These are phyloP conservation scores for Rubroboletus pulcherrimus DNA, from an alignment of 768 basidiomycete genomes.

Conservation along the genomic window DNA sequence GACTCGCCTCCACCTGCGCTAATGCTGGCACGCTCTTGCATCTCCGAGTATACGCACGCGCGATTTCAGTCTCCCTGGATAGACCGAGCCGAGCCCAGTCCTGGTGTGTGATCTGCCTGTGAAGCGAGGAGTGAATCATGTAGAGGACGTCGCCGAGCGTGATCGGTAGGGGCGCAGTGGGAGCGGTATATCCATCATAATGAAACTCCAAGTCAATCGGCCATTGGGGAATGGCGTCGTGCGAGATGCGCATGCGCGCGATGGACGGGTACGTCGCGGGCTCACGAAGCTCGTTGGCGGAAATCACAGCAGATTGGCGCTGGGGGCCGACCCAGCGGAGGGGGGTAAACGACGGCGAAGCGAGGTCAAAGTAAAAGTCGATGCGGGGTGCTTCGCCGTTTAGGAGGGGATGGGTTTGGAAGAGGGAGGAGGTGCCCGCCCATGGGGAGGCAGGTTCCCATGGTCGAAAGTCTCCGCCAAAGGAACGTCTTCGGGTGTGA, in stretches of 20 bases:
- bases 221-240: conserved; percentile 58
- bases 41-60: conserved; percentile 37
- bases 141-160: conserved; percentile 56
- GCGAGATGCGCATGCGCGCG: conserved; percentile 52
- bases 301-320: conserved; percentile 38
- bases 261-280: conserved; percentile 55
- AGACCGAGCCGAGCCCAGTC: conserved; percentile 33
- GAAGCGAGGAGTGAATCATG: conserved; percentile 47
- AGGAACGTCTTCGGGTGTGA: conserved; percentile 26
- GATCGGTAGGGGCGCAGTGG: conserved; percentile 39
- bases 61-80: conserved; percentile 29
- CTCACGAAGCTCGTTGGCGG: conserved; percentile 44
- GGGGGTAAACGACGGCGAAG: conserved; percentile 45
- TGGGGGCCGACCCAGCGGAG: conserved; percentile 34
- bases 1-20: conserved; percentile 32
- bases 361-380: conserved; percentile 56
- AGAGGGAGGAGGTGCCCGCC: conserved; percentile 20
- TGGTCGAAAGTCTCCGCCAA: conserved; percentile 20
- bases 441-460: conserved; percentile 26
- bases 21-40: conserved; percentile 28
- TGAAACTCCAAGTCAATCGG: conserved; percentile 50
- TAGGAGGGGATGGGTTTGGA: conserved; percentile 34
- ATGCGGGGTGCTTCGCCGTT: conserved; percentile 45
- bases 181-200: conserved; percentile 21
- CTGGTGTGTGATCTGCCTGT: conserved; percentile 35